Evolutionary conservation across 306 rosid species (phyloP), one percentile per base, ranked within the genome.

Genomic region (Vigna trinervia): DNA sequence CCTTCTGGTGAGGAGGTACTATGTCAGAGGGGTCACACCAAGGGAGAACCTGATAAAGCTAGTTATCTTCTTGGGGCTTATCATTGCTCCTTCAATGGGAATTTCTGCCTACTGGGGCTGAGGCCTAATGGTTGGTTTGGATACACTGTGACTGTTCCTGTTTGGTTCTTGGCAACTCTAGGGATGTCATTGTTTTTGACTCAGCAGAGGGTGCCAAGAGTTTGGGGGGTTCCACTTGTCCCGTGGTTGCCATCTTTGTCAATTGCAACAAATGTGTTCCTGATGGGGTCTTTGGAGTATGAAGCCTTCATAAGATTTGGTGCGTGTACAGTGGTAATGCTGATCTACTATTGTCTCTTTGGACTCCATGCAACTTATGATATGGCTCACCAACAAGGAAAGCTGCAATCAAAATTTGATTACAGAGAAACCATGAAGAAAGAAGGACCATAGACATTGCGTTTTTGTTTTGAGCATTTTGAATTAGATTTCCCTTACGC

Each of bases 341-440:
- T 92, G 45, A 63, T 85, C 23, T 90, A 92, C 69, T 90, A 92
- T 56, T 67, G 88, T 64, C 85, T 90, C 70, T 86, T 92, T 74
- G 96, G 97, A 3, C 89, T 92, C 5, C 97, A 92, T 82, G 91
- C 96, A 63, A 88, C 96, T 52, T 92, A 88, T 77, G 97, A 92
- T 64, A 78, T 76, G 88, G 97, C 97, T 69, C 91, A 85, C 75
- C 89, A 81, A 73, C 80, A 77, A 75, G 72, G 83, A 38, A 85
- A 59, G 74, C 20, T 69, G 45, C 80, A 77, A 67, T 19, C 67
- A 8, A 58, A 88, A 78, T 45, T 51, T 62, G 9, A 45, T 2
- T n/a, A 74, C 28, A 69, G 8, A 74, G 85, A 84, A 46, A 77
- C 59, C 69, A 23, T 26, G 45, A 72, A 78, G 46, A 81, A 70